Base-by-base conservation (phyloP, 495 filamentous ascomycete species). In the Symbiotaphrina buchneri region DNA sequence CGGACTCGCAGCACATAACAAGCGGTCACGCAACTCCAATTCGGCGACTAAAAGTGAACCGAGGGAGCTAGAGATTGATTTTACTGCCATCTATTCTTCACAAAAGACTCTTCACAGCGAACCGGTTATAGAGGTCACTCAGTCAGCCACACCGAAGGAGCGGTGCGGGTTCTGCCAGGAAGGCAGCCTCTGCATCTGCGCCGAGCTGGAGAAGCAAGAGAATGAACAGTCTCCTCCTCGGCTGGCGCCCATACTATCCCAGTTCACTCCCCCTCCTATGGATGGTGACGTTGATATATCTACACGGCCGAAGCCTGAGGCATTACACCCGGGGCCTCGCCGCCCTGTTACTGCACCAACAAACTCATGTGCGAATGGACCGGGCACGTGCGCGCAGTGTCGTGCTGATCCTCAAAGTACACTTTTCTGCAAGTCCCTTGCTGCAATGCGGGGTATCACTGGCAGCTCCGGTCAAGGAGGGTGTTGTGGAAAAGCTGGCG, bases 91-190 rank as follows among this genome's bases (percentile, higher is more conserved):
- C 23, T 79, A 74, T 41, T 52, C 64, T 4, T n/a, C n/a, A n/a
- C n/a, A n/a, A n/a, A n/a, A n/a, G n/a, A n/a, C n/a, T n/a, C n/a
- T n/a, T n/a, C n/a, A n/a, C n/a, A n/a, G n/a, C n/a, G n/a, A n/a
- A n/a, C n/a, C n/a, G n/a, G n/a, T n/a, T n/a, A n/a, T n/a, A n/a
- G n/a, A n/a, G n/a, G n/a, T n/a, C n/a, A n/a, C n/a, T n/a, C n/a
- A n/a, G n/a, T n/a, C n/a, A n/a, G n/a, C n/a, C n/a, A n/a, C n/a
- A n/a, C n/a, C n/a, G n/a, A n/a, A n/a, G 27, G 80, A 87, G 30
- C 63, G 71, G 6, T 91, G 81, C 42, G 81, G 81, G n/a, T 90
- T 90, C 54, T 91, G 81, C 47, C 62, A 70, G 40, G 76, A 84
- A 31, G 78, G 77, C 10, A 81, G 72, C 0, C 74, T 77, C 40